Conservation (phyloP, 129 eudicot genomes). For the Artemisia annua region DNA sequence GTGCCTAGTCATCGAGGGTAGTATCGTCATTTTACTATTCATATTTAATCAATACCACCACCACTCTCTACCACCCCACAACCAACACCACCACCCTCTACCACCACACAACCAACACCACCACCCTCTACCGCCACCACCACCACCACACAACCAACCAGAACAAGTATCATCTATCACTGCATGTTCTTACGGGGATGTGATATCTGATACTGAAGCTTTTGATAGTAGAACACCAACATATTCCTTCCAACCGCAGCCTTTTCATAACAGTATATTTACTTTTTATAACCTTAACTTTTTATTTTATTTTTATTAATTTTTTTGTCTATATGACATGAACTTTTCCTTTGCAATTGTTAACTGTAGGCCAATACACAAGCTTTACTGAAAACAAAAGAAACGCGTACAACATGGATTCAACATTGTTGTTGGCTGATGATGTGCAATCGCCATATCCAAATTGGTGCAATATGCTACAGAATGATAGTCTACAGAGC, state of each 20-base stretch:
- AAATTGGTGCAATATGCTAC: constrained; percentile 21
- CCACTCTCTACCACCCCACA: too few relatives aligned
- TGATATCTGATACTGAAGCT: constrained; percentile 40
- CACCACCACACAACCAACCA: too few relatives aligned
- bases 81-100: too few relatives aligned
- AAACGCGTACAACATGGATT: constrained; percentile 19
- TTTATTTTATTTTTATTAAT: not conserved
- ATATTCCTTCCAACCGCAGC: constrained; percentile 23
- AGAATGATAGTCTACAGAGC: constrained; percentile 23
- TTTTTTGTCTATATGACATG: constrained; percentile 11
- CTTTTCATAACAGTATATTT: constrained; percentile 34
- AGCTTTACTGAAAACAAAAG: constrained; percentile 29
- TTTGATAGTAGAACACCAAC: constrained; percentile 37
- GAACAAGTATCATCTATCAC: constrained; percentile 55
- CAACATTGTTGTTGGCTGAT: constrained; percentile 24
- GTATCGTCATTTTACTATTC: too few relatives aligned
- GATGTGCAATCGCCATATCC: constrained; percentile 27
- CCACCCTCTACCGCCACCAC: too few relatives aligned
- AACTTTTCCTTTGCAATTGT: not conserved
- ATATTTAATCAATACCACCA: too few relatives aligned
- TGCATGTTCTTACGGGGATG: constrained; percentile 44
- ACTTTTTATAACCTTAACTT: not conserved
- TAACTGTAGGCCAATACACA: constrained; percentile 28
- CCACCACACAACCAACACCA: too few relatives aligned
- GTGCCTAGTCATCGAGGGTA: too few relatives aligned